These are phyloP conservation scores for Botrytis sinoallii DNA, from an alignment of 2,329 filamentous ascomycete species.

Conservation along the genomic window DNA sequence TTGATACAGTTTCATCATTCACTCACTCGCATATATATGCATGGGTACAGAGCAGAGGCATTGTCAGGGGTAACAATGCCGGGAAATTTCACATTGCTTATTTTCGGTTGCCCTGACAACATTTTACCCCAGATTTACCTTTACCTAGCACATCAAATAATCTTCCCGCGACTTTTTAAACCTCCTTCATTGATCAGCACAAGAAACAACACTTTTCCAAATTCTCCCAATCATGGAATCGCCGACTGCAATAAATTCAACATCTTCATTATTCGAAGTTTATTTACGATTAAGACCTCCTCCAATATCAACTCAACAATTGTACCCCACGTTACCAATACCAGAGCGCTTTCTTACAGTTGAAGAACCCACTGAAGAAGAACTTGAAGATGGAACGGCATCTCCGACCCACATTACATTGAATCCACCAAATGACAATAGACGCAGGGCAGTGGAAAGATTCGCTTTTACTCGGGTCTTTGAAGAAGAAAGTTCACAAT, in stretches of 20 bases:
- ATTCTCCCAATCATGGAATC: conserved; percentile 38
- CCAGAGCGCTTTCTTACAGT: conserved; percentile 75
- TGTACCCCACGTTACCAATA: conserved; percentile 41
- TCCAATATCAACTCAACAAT: conserved; percentile 39
- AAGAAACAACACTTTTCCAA: conserved; percentile 9
- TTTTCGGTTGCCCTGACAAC: conserved; percentile 14
- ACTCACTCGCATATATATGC: neutral
- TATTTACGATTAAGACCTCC: conserved; percentile 81
- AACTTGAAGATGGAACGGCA: conserved; percentile 41
- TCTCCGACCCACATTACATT: conserved; percentile 70
- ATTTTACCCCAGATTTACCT: conserved; percentile 10
- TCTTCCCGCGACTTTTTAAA: conserved; percentile 4
- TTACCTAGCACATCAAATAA: conserved; percentile 12
- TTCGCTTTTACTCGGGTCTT: conserved; percentile 95
- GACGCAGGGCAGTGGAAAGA: conserved; percentile 84
- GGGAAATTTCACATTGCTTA: neutral
- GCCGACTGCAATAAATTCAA: conserved; percentile 41
- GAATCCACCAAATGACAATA: conserved; percentile 76
- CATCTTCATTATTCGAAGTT: conserved; percentile 76
- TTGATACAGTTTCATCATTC: neutral
- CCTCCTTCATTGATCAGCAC: neutral
- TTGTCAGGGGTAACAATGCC: neutral
- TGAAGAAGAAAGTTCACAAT: conserved; percentile 77
- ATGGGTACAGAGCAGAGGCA: neutral
- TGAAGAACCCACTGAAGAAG: conserved; percentile 51